Evolutionary conservation across 1,284 basidiomycete species (phyloP).

Genomic region (Ustilago trichophora): DNA sequence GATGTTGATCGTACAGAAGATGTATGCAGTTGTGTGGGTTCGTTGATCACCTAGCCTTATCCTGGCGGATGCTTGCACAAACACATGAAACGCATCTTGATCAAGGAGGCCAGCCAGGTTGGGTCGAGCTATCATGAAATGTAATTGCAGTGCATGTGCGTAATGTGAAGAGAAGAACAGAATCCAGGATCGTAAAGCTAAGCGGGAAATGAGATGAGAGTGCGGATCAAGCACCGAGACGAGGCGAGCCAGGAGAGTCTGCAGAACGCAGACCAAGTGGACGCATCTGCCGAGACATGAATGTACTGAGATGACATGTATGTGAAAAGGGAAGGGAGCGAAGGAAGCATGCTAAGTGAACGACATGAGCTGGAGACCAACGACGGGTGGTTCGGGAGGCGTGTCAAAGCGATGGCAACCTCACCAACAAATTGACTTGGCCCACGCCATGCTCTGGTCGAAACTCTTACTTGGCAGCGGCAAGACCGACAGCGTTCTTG

Average conservation of each 20-base stretch:
- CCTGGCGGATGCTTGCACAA: too few relatives aligned
- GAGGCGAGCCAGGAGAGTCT: background rate
- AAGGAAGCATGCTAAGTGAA: background rate
- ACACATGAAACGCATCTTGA: background rate
- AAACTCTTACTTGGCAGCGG: constrained; percentile 69
- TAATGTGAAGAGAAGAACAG: background rate
- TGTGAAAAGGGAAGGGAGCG: background rate
- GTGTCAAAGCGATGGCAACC: too few relatives aligned
- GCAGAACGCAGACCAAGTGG: background rate
- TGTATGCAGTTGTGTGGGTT: too few relatives aligned
- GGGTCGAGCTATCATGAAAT: background rate
- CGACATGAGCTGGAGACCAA: constrained; percentile 1
- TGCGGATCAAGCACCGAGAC: background rate
- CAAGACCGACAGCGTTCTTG: constrained; percentile 85
- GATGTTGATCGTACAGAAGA: too few relatives aligned
- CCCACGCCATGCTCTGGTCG: background rate
- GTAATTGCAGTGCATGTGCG: constrained; percentile 14
- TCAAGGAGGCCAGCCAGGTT: background rate
- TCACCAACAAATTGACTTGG: background rate
- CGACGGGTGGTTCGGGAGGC: background rate
- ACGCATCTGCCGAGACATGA: background rate
- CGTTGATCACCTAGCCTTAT: too few relatives aligned
- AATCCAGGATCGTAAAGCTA: background rate
- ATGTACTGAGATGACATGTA: background rate
- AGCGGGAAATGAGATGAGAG: background rate